Evolutionary conservation across 106 monocot genomes (phyloP), one percentile per base, ranked within the genome.

Genomic region (Dendrobium catenatum): DNA sequence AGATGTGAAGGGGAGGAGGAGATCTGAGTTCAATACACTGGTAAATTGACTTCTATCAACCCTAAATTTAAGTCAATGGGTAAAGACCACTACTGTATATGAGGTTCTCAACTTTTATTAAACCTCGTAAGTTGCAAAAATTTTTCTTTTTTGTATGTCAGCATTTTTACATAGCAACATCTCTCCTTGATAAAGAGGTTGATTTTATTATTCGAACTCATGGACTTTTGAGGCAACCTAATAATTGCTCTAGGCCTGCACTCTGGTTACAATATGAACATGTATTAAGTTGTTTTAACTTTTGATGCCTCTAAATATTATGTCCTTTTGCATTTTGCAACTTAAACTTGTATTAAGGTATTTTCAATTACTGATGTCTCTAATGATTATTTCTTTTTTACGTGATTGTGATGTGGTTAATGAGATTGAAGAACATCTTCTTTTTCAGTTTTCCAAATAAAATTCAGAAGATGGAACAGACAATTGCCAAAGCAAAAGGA

Each of bases 381-480:
- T 70, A 37, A n/a, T 40, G 22, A 19, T 61, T n/a, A 70, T 37
- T 61, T 61, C 13, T 37, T 31, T 64, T 70, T 70, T 70, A 29
- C 29, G n/a, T 66, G 64, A 66, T 66, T 66, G 64, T 66, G 64
- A 70, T 37, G 70, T 70, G 37, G 15, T 5, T 37, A 33, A 24
- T 33, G 70, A 37, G 70, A 31, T 70, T 37, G 15, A 70, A 11
- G 15, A 29, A 33, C 13, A 33, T 37, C 6, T 70, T 70, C 24
- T 27, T 46, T 83, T 79, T 81, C 83, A 92, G 91, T 74, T 72
- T 78, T 80, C 55, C 59, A 29, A 87, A 83, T 20, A 85, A 84
- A 78, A 84, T 92, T 47, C 70, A 84, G 78, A 89, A 78, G 78
- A 89, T 92, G 92, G 89, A 89, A 24, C 82, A 70, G 48, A 73